phyloP scores from a whole-genome alignment of 2,329 filamentous ascomycete genomes.

The Pestalotiopsis sp. region DNA sequence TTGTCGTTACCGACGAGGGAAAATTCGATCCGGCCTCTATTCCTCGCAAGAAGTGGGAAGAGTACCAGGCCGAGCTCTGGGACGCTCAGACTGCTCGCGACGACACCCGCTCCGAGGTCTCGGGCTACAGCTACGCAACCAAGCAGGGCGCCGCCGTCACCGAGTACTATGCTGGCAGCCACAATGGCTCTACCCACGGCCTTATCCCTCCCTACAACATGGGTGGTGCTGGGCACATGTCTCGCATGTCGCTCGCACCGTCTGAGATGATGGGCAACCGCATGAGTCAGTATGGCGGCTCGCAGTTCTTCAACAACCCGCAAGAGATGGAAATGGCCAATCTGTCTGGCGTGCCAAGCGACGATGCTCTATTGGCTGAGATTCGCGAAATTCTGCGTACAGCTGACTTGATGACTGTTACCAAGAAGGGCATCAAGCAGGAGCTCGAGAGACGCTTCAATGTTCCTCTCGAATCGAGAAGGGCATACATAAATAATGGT shows the following conservation, averaged over 20 bases:
- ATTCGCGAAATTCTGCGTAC: slow-evolving; percentile 91
- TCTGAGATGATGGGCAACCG: slow-evolving; percentile 64
- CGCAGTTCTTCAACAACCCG: slow-evolving; percentile 58
- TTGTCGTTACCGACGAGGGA: slow-evolving; percentile 94
- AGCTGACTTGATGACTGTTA: slow-evolving; percentile 95
- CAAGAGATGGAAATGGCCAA: slow-evolving; percentile 75
- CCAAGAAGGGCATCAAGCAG: slow-evolving; percentile 96
- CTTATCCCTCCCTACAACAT: slow-evolving; percentile 44
- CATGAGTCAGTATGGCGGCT: slow-evolving; percentile 61
- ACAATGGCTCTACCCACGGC: slow-evolving; percentile 56
- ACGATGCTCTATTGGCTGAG: slow-evolving; percentile 88
- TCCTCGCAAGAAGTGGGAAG: slow-evolving; percentile 98
- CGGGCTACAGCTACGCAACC: slow-evolving; percentile 92
- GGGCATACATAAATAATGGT: slow-evolving; percentile 93
- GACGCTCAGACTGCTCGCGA: slow-evolving; percentile 84
- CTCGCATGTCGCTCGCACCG: slow-evolving; percentile 77
- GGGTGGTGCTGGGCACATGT: slow-evolving; percentile 49
- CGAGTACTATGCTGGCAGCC: slow-evolving; percentile 66
- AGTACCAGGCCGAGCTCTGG: slow-evolving; percentile 98
- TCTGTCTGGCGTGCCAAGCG: slow-evolving; percentile 74
- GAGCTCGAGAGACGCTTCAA: slow-evolving; percentile 92
- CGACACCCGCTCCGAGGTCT: slow-evolving; percentile 82
- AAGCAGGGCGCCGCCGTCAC: slow-evolving; percentile 64
- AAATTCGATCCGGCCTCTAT: slow-evolving; percentile 94
- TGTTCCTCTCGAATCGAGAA: slow-evolving; percentile 80